A percentile compares a stretch with the other conserved stretches of the same genome.
Conservation (phyloP, 2,329 filamentous ascomycete genomes). For the Colletotrichum agaves region DNA sequence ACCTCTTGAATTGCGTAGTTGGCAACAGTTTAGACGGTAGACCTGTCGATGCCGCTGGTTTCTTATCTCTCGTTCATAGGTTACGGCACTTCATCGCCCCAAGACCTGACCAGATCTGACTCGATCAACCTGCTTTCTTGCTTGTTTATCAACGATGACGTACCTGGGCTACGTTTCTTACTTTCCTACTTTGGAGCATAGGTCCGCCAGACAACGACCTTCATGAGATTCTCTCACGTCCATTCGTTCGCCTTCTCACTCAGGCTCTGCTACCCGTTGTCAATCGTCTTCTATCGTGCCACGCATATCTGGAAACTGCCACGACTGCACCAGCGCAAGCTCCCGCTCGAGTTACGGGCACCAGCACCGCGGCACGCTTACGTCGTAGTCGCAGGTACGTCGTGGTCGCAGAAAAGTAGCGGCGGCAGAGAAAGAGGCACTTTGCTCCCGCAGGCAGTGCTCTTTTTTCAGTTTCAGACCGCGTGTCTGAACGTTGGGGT, state of each 20-base stretch:
- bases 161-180: neutral
- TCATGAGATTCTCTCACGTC: neutral
- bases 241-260: neutral
- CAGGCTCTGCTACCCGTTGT: neutral
- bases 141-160: conserved; percentile 6
- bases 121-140: neutral
- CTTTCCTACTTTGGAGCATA: neutral
- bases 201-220: neutral
- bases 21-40: neutral
- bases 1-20: conserved; percentile 3
- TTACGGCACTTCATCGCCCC: neutral
- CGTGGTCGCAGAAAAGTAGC: neutral
- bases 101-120: neutral
- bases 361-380: conserved; percentile 3
- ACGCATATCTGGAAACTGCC: neutral
- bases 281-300: neutral
- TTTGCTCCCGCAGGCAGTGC: conserved; percentile 1
- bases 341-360: neutral
- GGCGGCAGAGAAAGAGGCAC: conserved; percentile 4
- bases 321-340: neutral
- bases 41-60: neutral
- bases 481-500: conserved; percentile 12
- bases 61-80: neutral
- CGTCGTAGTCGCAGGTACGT: conserved; percentile 1
- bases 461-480: conserved; percentile 12